These are phyloP conservation scores for Phialemonium atrogriseum DNA, from an alignment of 2,329 filamentous ascomycete genomes.

Conservation along the genomic window DNA sequence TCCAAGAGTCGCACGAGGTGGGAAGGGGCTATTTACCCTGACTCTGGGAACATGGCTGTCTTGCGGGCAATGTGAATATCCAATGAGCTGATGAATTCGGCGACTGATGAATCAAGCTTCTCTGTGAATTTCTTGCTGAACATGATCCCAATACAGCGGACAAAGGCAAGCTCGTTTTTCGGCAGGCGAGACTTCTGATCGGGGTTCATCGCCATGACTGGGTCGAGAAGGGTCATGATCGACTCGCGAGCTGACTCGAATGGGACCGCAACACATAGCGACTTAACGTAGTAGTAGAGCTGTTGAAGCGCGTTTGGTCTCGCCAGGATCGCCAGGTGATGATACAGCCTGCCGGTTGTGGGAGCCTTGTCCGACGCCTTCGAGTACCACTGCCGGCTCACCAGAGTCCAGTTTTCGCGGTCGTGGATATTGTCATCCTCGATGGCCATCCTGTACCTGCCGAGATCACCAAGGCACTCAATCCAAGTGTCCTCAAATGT, in stretches of 20 bases:
- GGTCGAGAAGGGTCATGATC: constrained; percentile 61
- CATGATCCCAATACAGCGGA: constrained; percentile 55
- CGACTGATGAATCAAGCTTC: constrained; percentile 33
- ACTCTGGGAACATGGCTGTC: constrained; percentile 42
- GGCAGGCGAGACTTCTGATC: constrained; percentile 25
- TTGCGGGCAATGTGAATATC: constrained; percentile 47
- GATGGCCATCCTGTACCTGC: constrained; percentile 78
- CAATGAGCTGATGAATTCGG: constrained; percentile 44
- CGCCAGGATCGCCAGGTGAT: constrained; percentile 77
- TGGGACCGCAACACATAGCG: constrained; percentile 57
- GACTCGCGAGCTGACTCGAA: constrained; percentile 63
- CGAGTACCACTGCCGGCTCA: constrained; percentile 77
- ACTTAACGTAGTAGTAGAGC: constrained; percentile 64
- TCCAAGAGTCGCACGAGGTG: background rate
- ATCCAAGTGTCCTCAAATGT: constrained; percentile 86
- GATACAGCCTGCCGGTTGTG: constrained; percentile 70
- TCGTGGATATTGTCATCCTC: constrained; percentile 73
- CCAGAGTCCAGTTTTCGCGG: constrained; percentile 71
- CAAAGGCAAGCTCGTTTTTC: constrained; percentile 50
- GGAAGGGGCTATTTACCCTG: constrained; percentile 20
- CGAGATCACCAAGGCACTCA: constrained; percentile 82
- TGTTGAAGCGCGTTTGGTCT: constrained; percentile 62
- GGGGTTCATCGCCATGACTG: constrained; percentile 30
- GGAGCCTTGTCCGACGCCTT: constrained; percentile 73
- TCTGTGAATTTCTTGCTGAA: constrained; percentile 45